A percentile compares a stretch with the other conserved stretches of the same genome.
phyloP scores from a whole-genome alignment of 257 asterid species.

The Agastache rugosa region DNA sequence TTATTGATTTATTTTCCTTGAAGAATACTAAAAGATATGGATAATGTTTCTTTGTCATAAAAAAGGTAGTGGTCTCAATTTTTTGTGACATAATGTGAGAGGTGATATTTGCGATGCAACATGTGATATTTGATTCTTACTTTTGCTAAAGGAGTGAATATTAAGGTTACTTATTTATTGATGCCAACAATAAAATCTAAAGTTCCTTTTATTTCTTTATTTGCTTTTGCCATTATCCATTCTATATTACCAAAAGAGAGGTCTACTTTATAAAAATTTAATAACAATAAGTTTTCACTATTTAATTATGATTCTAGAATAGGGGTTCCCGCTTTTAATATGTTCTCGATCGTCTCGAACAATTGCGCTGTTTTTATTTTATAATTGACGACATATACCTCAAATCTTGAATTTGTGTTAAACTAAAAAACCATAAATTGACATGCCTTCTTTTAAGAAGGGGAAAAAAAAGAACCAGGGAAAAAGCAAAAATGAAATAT shows the following conservation, averaged over 20 bases:
- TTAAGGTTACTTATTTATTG: slow-evolving; percentile 35
- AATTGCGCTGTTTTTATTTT: no score
- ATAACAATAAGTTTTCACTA: neutral
- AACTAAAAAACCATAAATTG: no score
- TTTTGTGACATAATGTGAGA: slow-evolving; percentile 27
- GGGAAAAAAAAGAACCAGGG: no score
- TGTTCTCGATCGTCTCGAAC: no score
- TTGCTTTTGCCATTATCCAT: slow-evolving; percentile 33
- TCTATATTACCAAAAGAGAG: neutral
- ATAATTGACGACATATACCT: no score
- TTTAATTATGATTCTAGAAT: neutral
- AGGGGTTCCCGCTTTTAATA: neutral
- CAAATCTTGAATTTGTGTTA: no score
- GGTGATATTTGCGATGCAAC: slow-evolving; percentile 33
- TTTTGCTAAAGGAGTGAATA: slow-evolving; percentile 38
- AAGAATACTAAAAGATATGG: slow-evolving; percentile 29
- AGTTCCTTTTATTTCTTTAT: neutral
- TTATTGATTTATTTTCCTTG: neutral
- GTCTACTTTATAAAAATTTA: slow-evolving; percentile 16
- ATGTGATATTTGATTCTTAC: slow-evolving; percentile 45
- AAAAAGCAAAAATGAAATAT: no score
- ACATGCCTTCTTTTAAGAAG: no score
- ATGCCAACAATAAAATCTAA: slow-evolving; percentile 29
- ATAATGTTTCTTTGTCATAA: slow-evolving; percentile 37
- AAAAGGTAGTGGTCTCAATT: slow-evolving; percentile 29